phyloP scores from a whole-genome alignment of 148 eudicot species.

The Cornus suecica region DNA sequence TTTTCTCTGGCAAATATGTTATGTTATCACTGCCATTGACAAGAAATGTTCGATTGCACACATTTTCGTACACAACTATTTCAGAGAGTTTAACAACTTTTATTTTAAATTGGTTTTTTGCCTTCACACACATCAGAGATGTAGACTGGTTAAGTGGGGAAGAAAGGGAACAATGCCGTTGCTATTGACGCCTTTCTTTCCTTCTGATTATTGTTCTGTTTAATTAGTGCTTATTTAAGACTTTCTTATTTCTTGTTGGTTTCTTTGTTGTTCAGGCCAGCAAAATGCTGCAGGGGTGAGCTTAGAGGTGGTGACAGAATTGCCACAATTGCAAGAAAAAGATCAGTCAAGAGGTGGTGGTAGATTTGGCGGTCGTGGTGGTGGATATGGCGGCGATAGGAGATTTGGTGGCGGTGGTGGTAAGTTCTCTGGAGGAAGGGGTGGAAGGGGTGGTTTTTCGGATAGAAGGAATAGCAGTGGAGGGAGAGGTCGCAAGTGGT shows the following conservation, averaged over 20 bases:
- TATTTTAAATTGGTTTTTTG: not conserved
- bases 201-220: too few species aligned
- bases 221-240: too few species aligned
- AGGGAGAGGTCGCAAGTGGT: constrained; percentile 32
- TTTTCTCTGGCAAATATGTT: not conserved
- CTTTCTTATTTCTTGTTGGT: not conserved
- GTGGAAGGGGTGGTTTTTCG: constrained; percentile 34
- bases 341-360: constrained; percentile 50
- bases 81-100: not conserved
- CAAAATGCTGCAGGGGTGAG: constrained; percentile 69
- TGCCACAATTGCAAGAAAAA: constrained; percentile 71
- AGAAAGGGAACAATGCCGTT: too few species aligned
- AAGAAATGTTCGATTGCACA: not conserved
- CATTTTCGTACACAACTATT: not conserved
- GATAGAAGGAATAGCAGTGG: constrained; percentile 38
- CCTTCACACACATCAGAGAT: too few species aligned
- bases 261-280: constrained; percentile 34
- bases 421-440: constrained; percentile 1
- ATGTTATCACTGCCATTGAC: not conserved
- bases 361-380: constrained; percentile 51
- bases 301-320: constrained; percentile 56
- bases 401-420: constrained; percentile 40
- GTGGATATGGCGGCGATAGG: constrained; percentile 35
- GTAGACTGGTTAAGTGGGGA: too few species aligned
- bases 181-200: too few species aligned